Percentiles rank a stretch among this genome's conserved stretches.
These are phyloP conservation scores for Blastocystis sp. DNA, from an alignment of 352 stramenopile genomes.

Conservation along the genomic window DNA sequence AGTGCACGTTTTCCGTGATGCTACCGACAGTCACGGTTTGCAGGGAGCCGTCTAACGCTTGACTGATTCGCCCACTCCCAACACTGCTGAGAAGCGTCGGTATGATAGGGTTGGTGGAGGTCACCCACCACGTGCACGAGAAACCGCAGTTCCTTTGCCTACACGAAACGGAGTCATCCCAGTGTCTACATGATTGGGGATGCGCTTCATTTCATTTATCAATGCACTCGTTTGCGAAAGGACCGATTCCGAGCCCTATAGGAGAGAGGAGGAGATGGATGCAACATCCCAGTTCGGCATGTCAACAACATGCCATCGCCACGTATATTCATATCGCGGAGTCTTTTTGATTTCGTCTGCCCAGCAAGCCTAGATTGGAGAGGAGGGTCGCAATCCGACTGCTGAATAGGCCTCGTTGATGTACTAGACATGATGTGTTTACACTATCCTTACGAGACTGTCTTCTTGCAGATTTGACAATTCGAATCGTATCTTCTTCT, in stretches of 20 bases:
- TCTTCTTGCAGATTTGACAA: conserved; percentile 30
- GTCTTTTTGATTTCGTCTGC: conserved; percentile 37
- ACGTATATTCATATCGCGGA: not conserved
- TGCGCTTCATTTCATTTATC: not conserved
- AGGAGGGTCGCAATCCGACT: not conserved
- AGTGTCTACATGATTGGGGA: not conserved
- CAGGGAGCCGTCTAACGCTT: conserved; percentile 1
- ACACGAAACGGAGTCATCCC: not conserved
- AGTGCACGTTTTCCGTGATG: conserved; percentile 33
- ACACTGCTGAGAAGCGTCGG: conserved; percentile 23
- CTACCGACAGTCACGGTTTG: not conserved
- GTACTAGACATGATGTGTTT: not conserved
- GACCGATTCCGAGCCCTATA: not conserved
- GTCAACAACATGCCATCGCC: conserved; percentile 54
- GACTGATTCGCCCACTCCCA: not conserved
- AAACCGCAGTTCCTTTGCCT: conserved; percentile 27
- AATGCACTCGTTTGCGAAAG: not conserved
- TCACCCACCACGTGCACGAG: conserved; percentile 55
- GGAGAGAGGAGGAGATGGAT: not conserved
- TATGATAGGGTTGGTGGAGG: conserved; percentile 52
- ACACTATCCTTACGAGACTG: not conserved
- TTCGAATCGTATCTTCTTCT: conserved; percentile 19
- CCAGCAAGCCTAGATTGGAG: conserved; percentile 33
- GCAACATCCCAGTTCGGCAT: not conserved
- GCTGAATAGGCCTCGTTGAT: conserved; percentile 34